These are phyloP conservation scores for Marsdenia floribunda DNA, from an alignment of 257 asterid genomes.

Conservation along the genomic window DNA sequence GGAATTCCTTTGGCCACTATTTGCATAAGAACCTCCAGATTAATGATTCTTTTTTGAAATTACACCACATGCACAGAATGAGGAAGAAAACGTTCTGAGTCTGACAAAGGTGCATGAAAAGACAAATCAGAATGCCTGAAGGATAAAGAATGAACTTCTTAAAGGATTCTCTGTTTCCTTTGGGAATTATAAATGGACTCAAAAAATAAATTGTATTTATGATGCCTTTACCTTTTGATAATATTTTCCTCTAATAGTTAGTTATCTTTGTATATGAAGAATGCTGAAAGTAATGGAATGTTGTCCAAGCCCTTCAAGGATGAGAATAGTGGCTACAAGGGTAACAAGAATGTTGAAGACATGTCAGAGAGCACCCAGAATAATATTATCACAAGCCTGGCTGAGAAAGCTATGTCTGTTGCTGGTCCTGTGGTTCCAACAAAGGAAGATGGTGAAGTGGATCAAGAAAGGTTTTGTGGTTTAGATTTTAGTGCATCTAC, in stretches of 20 bases:
- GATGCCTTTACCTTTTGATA: not conserved
- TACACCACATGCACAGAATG: conserved; percentile 1
- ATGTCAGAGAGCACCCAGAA: conserved; percentile 36
- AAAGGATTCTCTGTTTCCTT: not conserved
- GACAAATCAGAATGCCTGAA: not conserved
- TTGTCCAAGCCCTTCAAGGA: conserved; percentile 35
- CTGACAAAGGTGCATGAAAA: not conserved
- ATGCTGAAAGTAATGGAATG: conserved; percentile 31
- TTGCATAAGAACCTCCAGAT: not conserved
- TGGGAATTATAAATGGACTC: not conserved
- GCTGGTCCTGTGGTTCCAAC: conserved; percentile 93
- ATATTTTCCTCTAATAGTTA: conserved; percentile 12
- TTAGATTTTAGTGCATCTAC: conserved; percentile 2
- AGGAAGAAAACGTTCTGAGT: not conserved
- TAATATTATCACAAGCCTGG: conserved; percentile 68
- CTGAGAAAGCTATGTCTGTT: conserved; percentile 96
- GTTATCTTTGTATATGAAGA: conserved; percentile 40
- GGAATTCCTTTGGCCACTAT: not conserved
- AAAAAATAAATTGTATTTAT: not conserved
- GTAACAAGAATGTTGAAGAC: conserved; percentile 32
- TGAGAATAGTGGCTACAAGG: conserved; percentile 25
- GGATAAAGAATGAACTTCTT: not conserved
- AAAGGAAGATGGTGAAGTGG: conserved; percentile 81
- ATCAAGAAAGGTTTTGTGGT: conserved; percentile 73
- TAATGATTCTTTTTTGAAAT: not conserved